Evolutionary conservation across 345 rosid genomes (phyloP).

Genomic region (Reutealis trisperma): DNA sequence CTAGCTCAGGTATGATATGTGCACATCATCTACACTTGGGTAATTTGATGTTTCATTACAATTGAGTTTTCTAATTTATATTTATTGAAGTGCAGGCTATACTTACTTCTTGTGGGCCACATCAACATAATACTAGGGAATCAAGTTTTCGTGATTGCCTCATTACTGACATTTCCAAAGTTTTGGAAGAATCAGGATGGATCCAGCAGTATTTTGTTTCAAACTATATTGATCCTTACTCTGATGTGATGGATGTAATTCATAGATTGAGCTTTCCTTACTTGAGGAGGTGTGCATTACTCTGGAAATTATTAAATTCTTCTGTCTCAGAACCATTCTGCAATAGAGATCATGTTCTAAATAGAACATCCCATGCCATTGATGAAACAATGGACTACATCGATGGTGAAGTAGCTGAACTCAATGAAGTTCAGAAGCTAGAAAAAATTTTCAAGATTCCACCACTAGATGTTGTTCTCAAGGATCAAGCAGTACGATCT

Average conservation of each 20-base stretch:
- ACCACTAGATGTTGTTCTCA: slow-evolving; percentile 50
- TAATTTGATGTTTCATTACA: slow-evolving; percentile 1
- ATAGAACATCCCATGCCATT: slow-evolving; percentile 35
- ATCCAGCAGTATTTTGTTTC: slow-evolving; percentile 53
- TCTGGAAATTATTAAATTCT: slow-evolving; percentile 73
- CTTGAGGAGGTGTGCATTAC: slow-evolving; percentile 89
- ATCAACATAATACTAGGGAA: slow-evolving; percentile 32
- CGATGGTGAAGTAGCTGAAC: slow-evolving; percentile 44
- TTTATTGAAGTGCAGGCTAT: slow-evolving; percentile 62
- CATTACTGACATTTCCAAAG: slow-evolving; percentile 52
- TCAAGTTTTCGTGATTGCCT: slow-evolving; percentile 43
- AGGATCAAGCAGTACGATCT: slow-evolving; percentile 50
- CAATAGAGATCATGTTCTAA: slow-evolving; percentile 38
- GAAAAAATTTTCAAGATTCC: slow-evolving; percentile 86
- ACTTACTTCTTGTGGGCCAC: slow-evolving; percentile 48
- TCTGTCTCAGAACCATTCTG: slow-evolving; percentile 53
- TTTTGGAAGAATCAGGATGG: slow-evolving; percentile 50
- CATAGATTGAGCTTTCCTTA: slow-evolving; percentile 72
- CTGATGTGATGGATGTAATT: slow-evolving; percentile 51
- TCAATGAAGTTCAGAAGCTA: slow-evolving; percentile 56
- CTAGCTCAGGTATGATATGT: slow-evolving; percentile 66
- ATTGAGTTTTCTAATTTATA: slow-evolving; percentile 24
- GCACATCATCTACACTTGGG: slow-evolving; percentile 12
- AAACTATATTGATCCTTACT: slow-evolving; percentile 45
- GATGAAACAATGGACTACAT: slow-evolving; percentile 39